Conservation (phyloP, 2,329 filamentous ascomycete genomes). For the Coniochaeta sp. region DNA sequence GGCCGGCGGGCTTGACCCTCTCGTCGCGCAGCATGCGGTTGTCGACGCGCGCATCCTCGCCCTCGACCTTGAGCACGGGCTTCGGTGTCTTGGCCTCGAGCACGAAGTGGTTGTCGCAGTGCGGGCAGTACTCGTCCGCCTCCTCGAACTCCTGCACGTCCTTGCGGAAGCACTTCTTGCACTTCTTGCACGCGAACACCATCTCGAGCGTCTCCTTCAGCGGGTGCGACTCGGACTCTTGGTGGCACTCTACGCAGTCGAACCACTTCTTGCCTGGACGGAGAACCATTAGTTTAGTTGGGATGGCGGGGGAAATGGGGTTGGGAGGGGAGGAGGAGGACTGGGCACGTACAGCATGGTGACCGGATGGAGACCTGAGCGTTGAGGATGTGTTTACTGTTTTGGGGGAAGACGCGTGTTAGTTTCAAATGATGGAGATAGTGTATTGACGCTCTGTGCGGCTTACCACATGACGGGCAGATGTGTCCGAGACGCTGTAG, state of each 20-base stretch:
- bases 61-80: conserved; percentile 77
- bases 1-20: conserved; percentile 46
- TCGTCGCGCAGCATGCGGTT: conserved; percentile 91
- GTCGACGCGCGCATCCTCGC: conserved; percentile 82
- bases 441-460: neutral
- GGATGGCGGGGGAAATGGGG: neutral
- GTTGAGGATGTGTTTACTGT: conserved; percentile 95
- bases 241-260: conserved; percentile 93
- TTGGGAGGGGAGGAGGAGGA: neutral
- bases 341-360: conserved; percentile 69
- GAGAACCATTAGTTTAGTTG: neutral
- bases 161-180: conserved; percentile 96
- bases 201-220: conserved; percentile 78
- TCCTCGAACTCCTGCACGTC: conserved; percentile 90
- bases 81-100: conserved; percentile 82
- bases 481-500: neutral
- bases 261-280: conserved; percentile 85
- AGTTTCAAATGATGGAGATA: neutral
- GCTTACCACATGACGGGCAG: conserved; percentile 18
- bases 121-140: conserved; percentile 95
- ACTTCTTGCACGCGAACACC: conserved; percentile 97
- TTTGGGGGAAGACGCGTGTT: neutral
- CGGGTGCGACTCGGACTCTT: conserved; percentile 69
- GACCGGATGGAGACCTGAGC: conserved; percentile 94
- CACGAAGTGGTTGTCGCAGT: conserved; percentile 98